Evolutionary conservation across 192 early-diverging fungal genomes (phyloP).

Genomic region (Coemansia sp.): DNA sequence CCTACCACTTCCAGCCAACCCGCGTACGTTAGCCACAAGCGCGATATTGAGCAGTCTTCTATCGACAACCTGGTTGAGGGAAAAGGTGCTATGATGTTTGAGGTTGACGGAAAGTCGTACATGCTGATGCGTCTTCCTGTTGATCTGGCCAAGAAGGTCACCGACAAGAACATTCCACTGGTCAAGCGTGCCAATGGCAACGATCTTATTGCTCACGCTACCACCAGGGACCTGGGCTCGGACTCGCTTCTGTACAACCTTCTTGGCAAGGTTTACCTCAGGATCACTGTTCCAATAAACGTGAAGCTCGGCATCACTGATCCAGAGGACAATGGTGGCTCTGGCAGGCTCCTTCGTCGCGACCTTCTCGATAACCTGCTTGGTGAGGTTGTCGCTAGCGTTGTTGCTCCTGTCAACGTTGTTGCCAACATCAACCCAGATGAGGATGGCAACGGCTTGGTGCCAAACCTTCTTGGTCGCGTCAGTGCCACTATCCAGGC

Average conservation of each 20-base stretch:
- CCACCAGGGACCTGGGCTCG: constrained; percentile 25
- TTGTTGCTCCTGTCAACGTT: constrained; percentile 20
- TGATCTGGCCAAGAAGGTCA: constrained; percentile 16
- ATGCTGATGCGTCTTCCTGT: constrained; percentile 33
- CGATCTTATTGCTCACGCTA: constrained; percentile 30
- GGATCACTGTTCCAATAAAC: constrained; percentile 28
- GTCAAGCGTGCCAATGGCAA: constrained; percentile 26
- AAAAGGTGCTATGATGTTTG: constrained; percentile 29
- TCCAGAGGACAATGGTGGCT: constrained; percentile 13
- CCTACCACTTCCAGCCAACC: constrained; percentile 19
- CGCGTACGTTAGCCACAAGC: constrained; percentile 20
- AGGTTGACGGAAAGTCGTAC: constrained; percentile 27
- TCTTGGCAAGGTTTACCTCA: constrained; percentile 25
- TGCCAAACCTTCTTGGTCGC: constrained; percentile 26
- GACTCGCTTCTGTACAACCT: constrained; percentile 23
- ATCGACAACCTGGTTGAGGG: constrained; percentile 24
- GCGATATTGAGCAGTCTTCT: constrained; percentile 14
- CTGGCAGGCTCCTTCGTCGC: constrained; percentile 4
- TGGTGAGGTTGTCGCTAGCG: constrained; percentile 17
- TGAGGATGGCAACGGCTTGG: constrained; percentile 17
- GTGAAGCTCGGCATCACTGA: constrained; percentile 30
- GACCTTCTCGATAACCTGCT: constrained; percentile 16
- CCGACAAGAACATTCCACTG: constrained; percentile 11
- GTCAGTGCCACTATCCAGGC: constrained; percentile 26
- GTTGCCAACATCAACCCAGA: constrained; percentile 21